Conservation (phyloP, 495 filamentous ascomycete genomes). For the Xylaria sp. region DNA sequence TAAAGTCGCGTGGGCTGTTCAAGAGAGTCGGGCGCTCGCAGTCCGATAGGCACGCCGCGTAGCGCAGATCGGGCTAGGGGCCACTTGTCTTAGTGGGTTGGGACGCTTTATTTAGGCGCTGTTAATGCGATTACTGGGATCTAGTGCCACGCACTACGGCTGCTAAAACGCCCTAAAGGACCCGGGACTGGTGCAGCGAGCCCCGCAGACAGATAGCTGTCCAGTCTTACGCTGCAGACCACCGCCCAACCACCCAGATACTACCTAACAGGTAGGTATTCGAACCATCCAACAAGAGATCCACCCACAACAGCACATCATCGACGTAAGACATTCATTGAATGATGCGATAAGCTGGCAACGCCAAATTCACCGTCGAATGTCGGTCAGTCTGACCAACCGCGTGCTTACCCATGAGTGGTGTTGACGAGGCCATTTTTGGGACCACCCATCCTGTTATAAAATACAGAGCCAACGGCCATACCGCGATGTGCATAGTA, state of each 20-base stretch:
- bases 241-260: neutral
- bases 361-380: conserved; percentile 4
- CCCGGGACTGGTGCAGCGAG: neutral
- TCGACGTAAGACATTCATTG: conserved; percentile 19
- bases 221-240: too few species aligned
- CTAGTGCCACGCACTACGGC: conserved; percentile 15
- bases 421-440: conserved; percentile 3
- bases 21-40: neutral
- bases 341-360: conserved; percentile 26
- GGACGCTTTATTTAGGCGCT: conserved; percentile 7
- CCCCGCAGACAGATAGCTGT: neutral
- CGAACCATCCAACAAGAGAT: conserved; percentile 2
- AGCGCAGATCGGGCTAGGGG: conserved; percentile 6
- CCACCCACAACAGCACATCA: conserved; percentile 13
- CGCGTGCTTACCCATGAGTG: conserved; percentile 3
- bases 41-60: neutral
- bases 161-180: neutral
- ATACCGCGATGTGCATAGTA: neutral
- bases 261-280: neutral
- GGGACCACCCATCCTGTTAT: neutral
- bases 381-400: conserved; percentile 11
- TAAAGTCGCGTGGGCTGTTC: conserved; percentile 18
- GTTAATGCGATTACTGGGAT: neutral
- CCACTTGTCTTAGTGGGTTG: conserved; percentile 11
- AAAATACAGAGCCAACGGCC: neutral